phyloP scores from a whole-genome alignment of 106 monocot species.

The Chionographis japonica region DNA sequence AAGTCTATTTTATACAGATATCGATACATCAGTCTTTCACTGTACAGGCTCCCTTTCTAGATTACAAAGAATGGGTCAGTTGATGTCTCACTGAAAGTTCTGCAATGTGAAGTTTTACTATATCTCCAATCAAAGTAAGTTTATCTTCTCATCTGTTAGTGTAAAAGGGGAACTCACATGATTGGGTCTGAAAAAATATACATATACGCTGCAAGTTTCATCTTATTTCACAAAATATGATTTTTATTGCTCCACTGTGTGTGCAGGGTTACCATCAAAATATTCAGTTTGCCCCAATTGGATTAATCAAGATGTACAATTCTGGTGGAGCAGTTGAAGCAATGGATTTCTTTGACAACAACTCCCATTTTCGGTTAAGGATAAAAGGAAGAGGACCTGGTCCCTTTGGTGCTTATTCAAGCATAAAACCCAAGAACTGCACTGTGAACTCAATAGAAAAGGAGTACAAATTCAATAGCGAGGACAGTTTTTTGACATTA shows the following conservation, averaged over 20 bases:
- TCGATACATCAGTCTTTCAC: neutral
- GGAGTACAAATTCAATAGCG: constrained; percentile 14
- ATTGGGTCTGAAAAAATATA: too few relatives aligned
- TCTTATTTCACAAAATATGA: too few relatives aligned
- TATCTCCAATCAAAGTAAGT: constrained; percentile 42
- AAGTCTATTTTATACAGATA: neutral
- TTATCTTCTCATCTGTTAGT: neutral
- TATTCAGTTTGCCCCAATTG: constrained; percentile 42
- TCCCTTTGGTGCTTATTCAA: constrained; percentile 42
- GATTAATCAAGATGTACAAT: constrained; percentile 44
- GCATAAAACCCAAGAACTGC: constrained; percentile 22
- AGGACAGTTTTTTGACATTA: constrained; percentile 31
- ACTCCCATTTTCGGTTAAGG: constrained; percentile 2
- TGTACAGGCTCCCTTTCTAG: constrained; percentile 26
- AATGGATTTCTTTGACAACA: constrained; percentile 1
- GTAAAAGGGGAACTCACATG: neutral
- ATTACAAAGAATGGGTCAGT: constrained; percentile 28
- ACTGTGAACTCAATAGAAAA: constrained; percentile 26
- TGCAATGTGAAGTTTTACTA: constrained; percentile 39
- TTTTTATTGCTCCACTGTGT: neutral
- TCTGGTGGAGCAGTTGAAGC: constrained; percentile 42
- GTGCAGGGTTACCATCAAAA: constrained; percentile 12
- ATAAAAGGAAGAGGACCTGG: constrained; percentile 39
- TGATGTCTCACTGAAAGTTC: constrained; percentile 28
- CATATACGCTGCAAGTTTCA: too few relatives aligned